These are phyloP conservation scores for Macaranga tanarius DNA, from an alignment of 441 rosid species.

Conservation along the genomic window DNA sequence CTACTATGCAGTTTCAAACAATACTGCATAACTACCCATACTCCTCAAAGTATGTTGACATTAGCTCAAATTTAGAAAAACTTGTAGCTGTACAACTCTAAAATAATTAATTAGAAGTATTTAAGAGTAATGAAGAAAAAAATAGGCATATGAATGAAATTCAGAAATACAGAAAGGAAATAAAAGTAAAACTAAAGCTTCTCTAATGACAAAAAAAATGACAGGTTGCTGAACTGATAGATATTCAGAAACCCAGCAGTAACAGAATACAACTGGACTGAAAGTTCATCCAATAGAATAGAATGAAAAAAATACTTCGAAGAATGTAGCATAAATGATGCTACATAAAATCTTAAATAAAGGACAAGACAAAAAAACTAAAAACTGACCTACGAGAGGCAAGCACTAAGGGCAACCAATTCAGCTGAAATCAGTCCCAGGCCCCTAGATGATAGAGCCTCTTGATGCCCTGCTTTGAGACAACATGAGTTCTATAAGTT, in stretches of 20 bases:
- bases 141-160: constrained; percentile 2
- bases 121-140: background rate
- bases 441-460: constrained; percentile 93
- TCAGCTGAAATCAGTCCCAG: constrained; percentile 95
- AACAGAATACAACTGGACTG: constrained; percentile 30
- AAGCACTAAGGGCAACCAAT: constrained; percentile 74
- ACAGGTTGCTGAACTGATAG: constrained; percentile 15
- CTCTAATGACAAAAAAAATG: constrained; percentile 3
- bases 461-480: constrained; percentile 89
- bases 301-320: constrained; percentile 39
- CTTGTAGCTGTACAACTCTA: background rate
- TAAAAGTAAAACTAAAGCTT: background rate
- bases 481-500: constrained; percentile 76
- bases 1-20: background rate
- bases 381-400: constrained; percentile 93
- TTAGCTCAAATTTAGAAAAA: background rate
- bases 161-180: constrained; percentile 3
- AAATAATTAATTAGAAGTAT: background rate
- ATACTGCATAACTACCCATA: background rate
- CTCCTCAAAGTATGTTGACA: background rate
- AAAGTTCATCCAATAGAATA: constrained; percentile 28
- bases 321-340: constrained; percentile 54
- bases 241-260: constrained; percentile 6
- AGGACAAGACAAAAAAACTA: constrained; percentile 53
- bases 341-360: constrained; percentile 56